Conservation (phyloP, 2,329 filamentous ascomycete genomes). For the Aspergillus fijiensis region DNA sequence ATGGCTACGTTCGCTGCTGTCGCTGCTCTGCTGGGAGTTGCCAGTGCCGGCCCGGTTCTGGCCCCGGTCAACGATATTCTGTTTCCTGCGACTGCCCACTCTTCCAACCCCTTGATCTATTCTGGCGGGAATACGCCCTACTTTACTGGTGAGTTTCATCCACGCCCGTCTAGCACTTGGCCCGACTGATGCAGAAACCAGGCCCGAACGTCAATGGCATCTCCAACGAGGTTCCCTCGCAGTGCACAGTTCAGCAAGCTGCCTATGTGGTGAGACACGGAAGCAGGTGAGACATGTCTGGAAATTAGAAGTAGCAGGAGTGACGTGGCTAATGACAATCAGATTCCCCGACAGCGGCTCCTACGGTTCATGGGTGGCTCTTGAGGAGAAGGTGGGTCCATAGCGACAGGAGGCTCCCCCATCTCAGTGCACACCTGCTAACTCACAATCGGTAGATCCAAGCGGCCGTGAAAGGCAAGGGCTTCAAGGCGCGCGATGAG, state of each 20-base stretch:
- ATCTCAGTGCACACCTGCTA: no score
- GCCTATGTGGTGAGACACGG: constrained; percentile 15
- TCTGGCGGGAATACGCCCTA: constrained; percentile 1
- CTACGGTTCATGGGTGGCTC: constrained; percentile 12
- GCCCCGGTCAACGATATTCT: constrained; percentile 1
- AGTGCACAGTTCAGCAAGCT: constrained; percentile 16
- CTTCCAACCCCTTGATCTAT: not conserved
- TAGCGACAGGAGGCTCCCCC: no score
- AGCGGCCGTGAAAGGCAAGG: constrained; percentile 33
- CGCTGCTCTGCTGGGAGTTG: not conserved
- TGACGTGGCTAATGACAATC: not conserved
- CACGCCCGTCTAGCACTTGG: no score
- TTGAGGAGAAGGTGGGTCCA: constrained; percentile 31
- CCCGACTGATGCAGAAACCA: not conserved
- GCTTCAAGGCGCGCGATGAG: constrained; percentile 54
- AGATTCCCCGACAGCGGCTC: constrained; percentile 14
- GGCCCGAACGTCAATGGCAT: constrained; percentile 16
- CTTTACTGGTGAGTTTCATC: not conserved
- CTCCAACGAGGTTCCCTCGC: constrained; percentile 7
- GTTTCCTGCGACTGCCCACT: not conserved
- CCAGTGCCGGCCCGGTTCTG: not conserved
- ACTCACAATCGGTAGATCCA: constrained; percentile 42
- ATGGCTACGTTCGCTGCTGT: not conserved
- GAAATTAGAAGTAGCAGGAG: no score
- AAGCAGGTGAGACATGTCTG: constrained; percentile 7